These are phyloP conservation scores for Geotrichum histeridarum DNA, from an alignment of 1,139 yeast genomes.

Conservation along the genomic window DNA sequence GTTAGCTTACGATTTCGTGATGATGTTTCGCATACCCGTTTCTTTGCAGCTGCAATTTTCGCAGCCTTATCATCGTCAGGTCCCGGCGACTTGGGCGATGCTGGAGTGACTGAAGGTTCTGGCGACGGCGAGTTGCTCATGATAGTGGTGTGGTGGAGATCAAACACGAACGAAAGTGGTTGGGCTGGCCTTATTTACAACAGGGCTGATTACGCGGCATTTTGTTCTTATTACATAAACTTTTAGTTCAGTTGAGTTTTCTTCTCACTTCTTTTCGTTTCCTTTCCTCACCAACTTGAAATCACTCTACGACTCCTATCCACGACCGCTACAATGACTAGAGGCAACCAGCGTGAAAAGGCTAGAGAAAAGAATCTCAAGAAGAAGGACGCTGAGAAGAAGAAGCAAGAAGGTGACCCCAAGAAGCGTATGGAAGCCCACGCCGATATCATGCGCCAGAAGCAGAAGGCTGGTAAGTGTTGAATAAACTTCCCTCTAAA, in stretches of 20 bases:
- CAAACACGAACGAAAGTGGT: background rate
- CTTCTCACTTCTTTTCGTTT: no score
- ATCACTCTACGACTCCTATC: no score
- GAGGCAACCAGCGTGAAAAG: constrained; percentile 95
- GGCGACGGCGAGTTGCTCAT: constrained; percentile 8
- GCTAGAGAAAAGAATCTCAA: constrained; percentile 85
- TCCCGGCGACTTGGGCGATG: background rate
- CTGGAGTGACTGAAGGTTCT: constrained; percentile 1
- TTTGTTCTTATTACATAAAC: no score
- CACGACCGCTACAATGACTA: constrained; percentile 54
- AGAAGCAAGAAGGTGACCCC: constrained; percentile 78
- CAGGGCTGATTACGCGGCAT: background rate
- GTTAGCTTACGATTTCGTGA: constrained; percentile 5
- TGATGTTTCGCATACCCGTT: constrained; percentile 38
- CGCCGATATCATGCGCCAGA: constrained; percentile 82
- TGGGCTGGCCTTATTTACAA: background rate
- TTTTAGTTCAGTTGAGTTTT: no score
- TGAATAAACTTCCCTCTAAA: background rate
- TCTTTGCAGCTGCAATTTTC: constrained; percentile 59
- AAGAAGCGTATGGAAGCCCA: constrained; percentile 76
- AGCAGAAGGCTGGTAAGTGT: constrained; percentile 73
- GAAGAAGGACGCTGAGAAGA: constrained; percentile 59
- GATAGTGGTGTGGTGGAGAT: background rate
- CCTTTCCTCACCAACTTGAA: no score
- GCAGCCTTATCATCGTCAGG: constrained; percentile 44